Evolutionary conservation across 305 asterid genomes (phyloP), one percentile per base, ranked within the genome.

Genomic region (Stenogyne calaminthoides): DNA sequence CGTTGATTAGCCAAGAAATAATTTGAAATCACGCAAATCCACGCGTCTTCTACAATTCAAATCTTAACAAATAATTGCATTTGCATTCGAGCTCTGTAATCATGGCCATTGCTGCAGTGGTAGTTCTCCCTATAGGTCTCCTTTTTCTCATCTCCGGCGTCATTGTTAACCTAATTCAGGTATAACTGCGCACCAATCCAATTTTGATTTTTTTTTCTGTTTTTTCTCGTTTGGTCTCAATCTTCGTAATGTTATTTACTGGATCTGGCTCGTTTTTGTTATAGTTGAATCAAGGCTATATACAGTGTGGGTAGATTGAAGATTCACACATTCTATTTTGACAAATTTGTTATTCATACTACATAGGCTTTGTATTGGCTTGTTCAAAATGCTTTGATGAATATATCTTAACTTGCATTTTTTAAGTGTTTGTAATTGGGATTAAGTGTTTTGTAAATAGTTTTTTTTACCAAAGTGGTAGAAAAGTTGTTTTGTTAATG

Each of bases 71-170:
- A 2, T n/a, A 27, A 29, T 29, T 34, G 47, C 15, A 9, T 59
- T 63, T 68, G 68, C 66, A 34, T 67, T 73, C 29, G 2, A 25
- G 76, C 58, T 78, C 39, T 52, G 77, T 72, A 81, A 89, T 91
- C 80, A 89, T 91, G 97, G 96, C 96, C 49, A 83, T 91, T 46
- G 90, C 95, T 5, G 92, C 88, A 5, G 84, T 80, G 39, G 88
- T 87, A 25, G 74, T 88, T 85, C 91, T 91, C 68, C 97, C 96
- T 18, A 46, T 91, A 22, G 95, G 96, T 56, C 80, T 91, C 74
- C 85, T 91, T 46, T 92, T 92, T 76, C 77, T 92, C 66, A 36
- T 92, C 7, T 89, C 95, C 0, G 97, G 96, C 66, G 83, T 89
- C 79, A 36, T 85, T 76, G 82, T 92, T 79, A 92, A 92, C 84